Base-by-base conservation (phyloP, 2,329 filamentous ascomycete genomes). In the Diaporthe vaccinii region DNA sequence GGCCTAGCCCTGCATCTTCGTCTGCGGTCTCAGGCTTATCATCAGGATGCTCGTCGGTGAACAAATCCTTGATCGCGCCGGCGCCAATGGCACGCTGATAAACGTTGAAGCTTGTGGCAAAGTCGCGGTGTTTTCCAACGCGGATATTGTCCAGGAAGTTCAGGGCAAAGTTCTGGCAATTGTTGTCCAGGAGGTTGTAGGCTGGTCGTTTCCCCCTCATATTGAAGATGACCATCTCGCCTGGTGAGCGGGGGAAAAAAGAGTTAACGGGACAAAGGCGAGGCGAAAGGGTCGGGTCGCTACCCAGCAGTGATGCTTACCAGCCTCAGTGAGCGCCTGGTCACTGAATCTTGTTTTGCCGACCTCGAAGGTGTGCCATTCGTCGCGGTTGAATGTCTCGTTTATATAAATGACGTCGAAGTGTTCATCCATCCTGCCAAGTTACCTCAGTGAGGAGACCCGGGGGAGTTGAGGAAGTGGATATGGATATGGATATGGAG, bases 171-270 rank as follows among this genome's bases (percentile, higher is more conserved):
- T 88, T 91, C 78, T 91, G 89, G 80, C 89, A 91, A 81, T 91
- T 91, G 80, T 91, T 91, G 77, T 84, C 88, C 79, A 91, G 90
- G 73, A 91, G 84, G 72, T 91, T 90, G 81, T 91, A 91, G 0
- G 83, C 87, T 0, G 89, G 85, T 14, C 85, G 84, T 68, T 83
- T 85, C 46, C 84, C 80, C 9, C 89, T 82, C 79, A 91, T 90
- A 22, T 85, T 84, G 28, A 87, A 84, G 49, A 91, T 91, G 0
- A 88, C 86, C 77, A 86, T 87, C 74, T 91, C 89, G 25, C 86
- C 88, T 88, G 72, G 10, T 41, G 14, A 36, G 22, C 31, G 17
- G n/a, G n/a, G n/a, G n/a, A 4, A 10, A 36, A 55, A 39, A 39
- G 73, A 39, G 73, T 58, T 3, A 55, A 39, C 7, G 49, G 20